Base-by-base conservation (phyloP, 2,329 filamentous ascomycete genomes). In the Neopestalotiopsis sp. region DNA sequence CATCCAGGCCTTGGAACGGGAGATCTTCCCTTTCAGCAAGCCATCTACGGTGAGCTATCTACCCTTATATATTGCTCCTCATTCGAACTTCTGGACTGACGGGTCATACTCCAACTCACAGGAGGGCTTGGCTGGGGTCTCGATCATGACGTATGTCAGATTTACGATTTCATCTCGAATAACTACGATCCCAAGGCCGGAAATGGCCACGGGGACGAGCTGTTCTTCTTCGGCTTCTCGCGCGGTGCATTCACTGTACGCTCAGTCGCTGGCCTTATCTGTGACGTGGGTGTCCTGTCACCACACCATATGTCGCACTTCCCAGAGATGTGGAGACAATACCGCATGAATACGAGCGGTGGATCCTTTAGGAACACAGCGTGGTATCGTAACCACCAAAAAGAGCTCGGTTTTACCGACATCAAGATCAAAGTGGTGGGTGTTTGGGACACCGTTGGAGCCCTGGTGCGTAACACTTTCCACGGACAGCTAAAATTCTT, bases 141-240 rank as follows among this genome's bases (percentile, higher is more conserved):
- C 2, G 61, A 20, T 4, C 7, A 77, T 74, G 73, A 91, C 68
- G 84, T 91, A 66, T 85, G 88, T 13, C 89, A 90, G 75, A 86
- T 88, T 1, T 91, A 91, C 74, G 83, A 85, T 4, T 91, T 90
- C 74, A 80, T 91, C 2, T 89, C 87, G 67, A 84, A 86, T 72
- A 91, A 91, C 77, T 90, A 90, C 73, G 82, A 38, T 38, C 34
- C 6, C 5, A 38, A 83, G 67, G 83, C 85, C 66, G 86, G 24
- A 3, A 28, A 28, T 28, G 24, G 24, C 24, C 24, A 28, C 1
- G 24, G 86, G 2, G 88, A 90, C 70, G 84, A 89, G 71, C 87
- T 89, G 62, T 78, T 88, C 61, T 81, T 89, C 34, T 76, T 89
- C 34, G 88, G 87, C 3, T 90, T 88, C 79, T 89, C 86, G 1